Conservation (phyloP, 768 basidiomycete species). For the Inosperma sp. region DNA sequence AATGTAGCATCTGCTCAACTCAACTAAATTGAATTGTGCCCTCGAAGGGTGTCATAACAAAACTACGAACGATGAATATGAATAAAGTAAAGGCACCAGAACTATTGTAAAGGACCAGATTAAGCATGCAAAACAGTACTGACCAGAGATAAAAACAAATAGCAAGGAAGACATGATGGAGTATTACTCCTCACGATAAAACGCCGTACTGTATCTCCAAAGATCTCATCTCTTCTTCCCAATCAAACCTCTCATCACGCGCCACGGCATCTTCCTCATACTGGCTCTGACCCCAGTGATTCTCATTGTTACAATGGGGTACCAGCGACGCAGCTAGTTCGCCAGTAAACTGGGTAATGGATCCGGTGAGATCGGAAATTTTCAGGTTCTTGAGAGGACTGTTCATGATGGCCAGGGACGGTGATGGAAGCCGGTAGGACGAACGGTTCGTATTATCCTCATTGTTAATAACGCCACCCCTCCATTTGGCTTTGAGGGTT, state of each 20-base stretch:
- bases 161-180: background rate
- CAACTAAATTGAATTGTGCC: no score
- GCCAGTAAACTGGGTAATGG: constrained; percentile 7
- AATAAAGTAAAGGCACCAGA: background rate
- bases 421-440: background rate
- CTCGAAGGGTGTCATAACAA: no score
- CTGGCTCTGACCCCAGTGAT: background rate
- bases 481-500: background rate
- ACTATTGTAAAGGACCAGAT: background rate
- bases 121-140: background rate
- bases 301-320: constrained; percentile 1
- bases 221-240: constrained; percentile 13
- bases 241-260: constrained; percentile 11
- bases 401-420: background rate
- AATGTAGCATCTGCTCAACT: no score
- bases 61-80: no score
- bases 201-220: constrained; percentile 7
- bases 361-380: constrained; percentile 6
- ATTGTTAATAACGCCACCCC: background rate
- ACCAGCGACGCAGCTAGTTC: constrained; percentile 3
- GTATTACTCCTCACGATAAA: background rate
- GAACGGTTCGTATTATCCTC: background rate
- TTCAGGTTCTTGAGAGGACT: constrained; percentile 1
- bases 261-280: constrained; percentile 11
- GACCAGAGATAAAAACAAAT: background rate